phyloP scores from a whole-genome alignment of 805 yeast genomes.

The Scheffersomyces lignosus region DNA sequence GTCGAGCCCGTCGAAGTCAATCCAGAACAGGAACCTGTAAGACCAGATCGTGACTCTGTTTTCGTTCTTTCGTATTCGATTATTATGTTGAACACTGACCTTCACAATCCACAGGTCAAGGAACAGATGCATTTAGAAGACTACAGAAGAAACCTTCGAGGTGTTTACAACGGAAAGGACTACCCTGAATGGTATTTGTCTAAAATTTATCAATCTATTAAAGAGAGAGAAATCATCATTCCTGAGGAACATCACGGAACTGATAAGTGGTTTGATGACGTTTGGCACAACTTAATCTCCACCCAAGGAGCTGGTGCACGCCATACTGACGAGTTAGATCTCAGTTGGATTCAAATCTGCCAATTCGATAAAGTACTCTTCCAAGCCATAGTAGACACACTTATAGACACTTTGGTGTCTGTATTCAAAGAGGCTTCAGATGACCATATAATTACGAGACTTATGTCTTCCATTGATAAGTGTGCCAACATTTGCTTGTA shows the following conservation, averaged over 20 bases:
- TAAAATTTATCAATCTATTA: slow-evolving; percentile 76
- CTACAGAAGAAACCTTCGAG: slow-evolving; percentile 76
- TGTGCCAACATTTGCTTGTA: slow-evolving; percentile 73
- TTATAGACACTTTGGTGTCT: slow-evolving; percentile 70
- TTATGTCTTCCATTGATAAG: slow-evolving; percentile 86
- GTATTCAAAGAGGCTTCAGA: slow-evolving; percentile 89
- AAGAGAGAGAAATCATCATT: slow-evolving; percentile 88
- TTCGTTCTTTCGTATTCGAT: slow-evolving; percentile 88
- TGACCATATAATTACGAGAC: slow-evolving; percentile 82
- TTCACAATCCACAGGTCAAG: slow-evolving; percentile 89
- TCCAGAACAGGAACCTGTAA: slow-evolving; percentile 43
- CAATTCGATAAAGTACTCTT: slow-evolving; percentile 76
- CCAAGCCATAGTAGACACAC: slow-evolving; percentile 56
- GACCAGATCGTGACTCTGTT: slow-evolving; percentile 82
- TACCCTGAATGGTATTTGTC: slow-evolving; percentile 85
- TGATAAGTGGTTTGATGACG: slow-evolving; percentile 87
- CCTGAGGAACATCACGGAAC: slow-evolving; percentile 97
- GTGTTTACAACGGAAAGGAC: slow-evolving; percentile 72
- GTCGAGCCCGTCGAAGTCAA: slow-evolving; percentile 10
- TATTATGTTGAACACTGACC: slow-evolving; percentile 91
- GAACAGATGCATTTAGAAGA: slow-evolving; percentile 87
- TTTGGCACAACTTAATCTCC: slow-evolving; percentile 70
- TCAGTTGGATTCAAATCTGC: slow-evolving; percentile 29
- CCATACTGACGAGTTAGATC: slow-evolving; percentile 15
- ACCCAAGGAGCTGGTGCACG: slow-evolving; percentile 40